phyloP scores from a whole-genome alignment of 2,329 filamentous ascomycete species.

The Pyricularia grisea region DNA sequence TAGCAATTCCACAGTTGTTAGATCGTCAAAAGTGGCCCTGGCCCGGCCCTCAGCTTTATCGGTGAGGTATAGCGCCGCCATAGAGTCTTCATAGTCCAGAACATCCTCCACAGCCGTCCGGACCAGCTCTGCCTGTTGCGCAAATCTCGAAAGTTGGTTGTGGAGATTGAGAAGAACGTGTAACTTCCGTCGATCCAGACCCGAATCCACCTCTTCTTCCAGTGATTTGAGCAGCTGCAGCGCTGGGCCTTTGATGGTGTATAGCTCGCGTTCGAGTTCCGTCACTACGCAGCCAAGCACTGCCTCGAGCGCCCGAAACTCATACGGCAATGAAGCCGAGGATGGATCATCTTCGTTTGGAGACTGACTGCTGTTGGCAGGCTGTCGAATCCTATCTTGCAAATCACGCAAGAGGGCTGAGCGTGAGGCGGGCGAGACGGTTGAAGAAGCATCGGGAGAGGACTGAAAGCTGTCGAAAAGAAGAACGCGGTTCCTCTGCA shows the following conservation, averaged over 20 bases:
- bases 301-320: conserved; percentile 91
- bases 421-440: conserved; percentile 67
- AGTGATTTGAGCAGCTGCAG: conserved; percentile 80
- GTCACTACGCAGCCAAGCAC: conserved; percentile 90
- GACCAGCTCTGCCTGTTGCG: conserved; percentile 90
- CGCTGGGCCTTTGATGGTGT: conserved; percentile 85
- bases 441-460: conserved; percentile 28
- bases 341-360: neutral
- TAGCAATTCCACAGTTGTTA: conserved; percentile 94
- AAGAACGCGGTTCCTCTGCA: conserved; percentile 84
- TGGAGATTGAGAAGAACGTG: conserved; percentile 85
- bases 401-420: conserved; percentile 97
- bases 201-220: conserved; percentile 60
- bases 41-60: conserved; percentile 70
- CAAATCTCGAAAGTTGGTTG: conserved; percentile 92
- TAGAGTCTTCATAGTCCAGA: conserved; percentile 89
- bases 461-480: conserved; percentile 95
- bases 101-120: conserved; percentile 92
- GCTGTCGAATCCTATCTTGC: conserved; percentile 84
- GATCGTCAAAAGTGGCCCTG: conserved; percentile 65
- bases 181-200: conserved; percentile 68
- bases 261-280: conserved; percentile 88
- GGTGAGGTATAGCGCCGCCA: conserved; percentile 92
- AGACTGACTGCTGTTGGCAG: conserved; percentile 45
- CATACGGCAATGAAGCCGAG: conserved; percentile 64